These are phyloP conservation scores for Malassezia pachydermatis DNA, from an alignment of 1,284 basidiomycete genomes.

Conservation along the genomic window DNA sequence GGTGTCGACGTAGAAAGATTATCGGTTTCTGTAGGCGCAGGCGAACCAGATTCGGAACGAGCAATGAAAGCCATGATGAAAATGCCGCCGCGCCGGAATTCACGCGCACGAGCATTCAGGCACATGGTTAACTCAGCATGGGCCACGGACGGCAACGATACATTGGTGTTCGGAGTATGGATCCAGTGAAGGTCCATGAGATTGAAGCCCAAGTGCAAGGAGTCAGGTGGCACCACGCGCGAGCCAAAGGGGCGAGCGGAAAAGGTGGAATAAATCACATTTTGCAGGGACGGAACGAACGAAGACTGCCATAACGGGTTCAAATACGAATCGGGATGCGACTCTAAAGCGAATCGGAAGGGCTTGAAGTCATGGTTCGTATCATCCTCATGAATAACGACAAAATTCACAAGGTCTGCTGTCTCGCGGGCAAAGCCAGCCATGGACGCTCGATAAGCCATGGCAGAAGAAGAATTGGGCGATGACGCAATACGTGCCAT, in stretches of 20 bases:
- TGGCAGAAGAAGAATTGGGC: conserved; percentile 14
- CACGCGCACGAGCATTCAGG: conserved; percentile 46
- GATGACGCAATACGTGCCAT: conserved; percentile 4
- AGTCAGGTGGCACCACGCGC: conserved; percentile 44
- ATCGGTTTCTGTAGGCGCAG: conserved; percentile 1
- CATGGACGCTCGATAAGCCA: conserved; percentile 23
- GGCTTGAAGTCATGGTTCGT: conserved; percentile 45
- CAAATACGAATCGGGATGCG: conserved; percentile 39
- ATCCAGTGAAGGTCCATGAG: conserved; percentile 50
- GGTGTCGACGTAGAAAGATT: no score
- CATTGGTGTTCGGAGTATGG: conserved; percentile 38
- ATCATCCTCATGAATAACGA: conserved; percentile 47
- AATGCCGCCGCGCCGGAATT: conserved; percentile 49
- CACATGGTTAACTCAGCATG: conserved; percentile 49
- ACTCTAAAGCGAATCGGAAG: conserved; percentile 37
- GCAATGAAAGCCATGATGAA: conserved; percentile 49
- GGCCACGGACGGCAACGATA: conserved; percentile 43
- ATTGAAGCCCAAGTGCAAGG: conserved; percentile 46
- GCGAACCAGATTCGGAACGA: conserved; percentile 34
- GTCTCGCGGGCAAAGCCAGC: conserved; percentile 1
- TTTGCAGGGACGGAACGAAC: conserved; percentile 35
- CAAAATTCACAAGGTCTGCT: conserved; percentile 30
- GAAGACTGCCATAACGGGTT: conserved; percentile 37
- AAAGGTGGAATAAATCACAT: conserved; percentile 43
- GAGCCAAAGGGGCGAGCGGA: conserved; percentile 45